Percentiles rank a stretch among this genome's conserved stretches.
Conservation (phyloP, 23 red algal species). For the Gracilariopsis chorda region DNA sequence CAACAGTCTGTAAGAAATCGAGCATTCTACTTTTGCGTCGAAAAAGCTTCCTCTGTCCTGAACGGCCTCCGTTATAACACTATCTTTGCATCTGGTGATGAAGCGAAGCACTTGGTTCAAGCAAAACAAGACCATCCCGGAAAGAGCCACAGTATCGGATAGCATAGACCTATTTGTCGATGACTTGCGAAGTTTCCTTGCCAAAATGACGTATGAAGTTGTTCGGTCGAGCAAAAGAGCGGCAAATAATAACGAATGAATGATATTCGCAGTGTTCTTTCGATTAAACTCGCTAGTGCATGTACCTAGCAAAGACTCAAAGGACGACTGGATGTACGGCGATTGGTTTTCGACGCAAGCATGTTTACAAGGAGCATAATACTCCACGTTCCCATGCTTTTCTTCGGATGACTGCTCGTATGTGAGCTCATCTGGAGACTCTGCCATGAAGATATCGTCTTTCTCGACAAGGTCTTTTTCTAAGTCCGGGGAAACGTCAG, state of each 20-base stretch:
- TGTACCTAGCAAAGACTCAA: neutral
- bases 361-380: neutral
- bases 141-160: neutral
- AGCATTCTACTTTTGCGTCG: slow-evolving; percentile 9
- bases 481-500: neutral
- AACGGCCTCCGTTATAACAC: neutral
- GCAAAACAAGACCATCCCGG: neutral
- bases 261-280: neutral
- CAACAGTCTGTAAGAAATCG: neutral
- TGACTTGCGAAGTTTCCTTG: slow-evolving; percentile 14
- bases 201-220: slow-evolving; percentile 11
- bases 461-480: slow-evolving; percentile 1
- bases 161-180: neutral
- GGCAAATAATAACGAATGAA: slow-evolving; percentile 36
- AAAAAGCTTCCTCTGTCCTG: neutral
- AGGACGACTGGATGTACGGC: neutral
- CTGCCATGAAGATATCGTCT: neutral
- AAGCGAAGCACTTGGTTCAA: slow-evolving; percentile 4
- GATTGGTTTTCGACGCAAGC: neutral
- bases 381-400: neutral
- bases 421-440: neutral
- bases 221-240: slow-evolving; percentile 47
- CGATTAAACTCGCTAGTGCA: neutral
- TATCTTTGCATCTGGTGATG: neutral
- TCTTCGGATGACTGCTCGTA: neutral